Evolutionary conservation across 2,329 filamentous ascomycete species (phyloP), one percentile per base, ranked within the genome.

Genomic region (Colletotrichum tanaceti): DNA sequence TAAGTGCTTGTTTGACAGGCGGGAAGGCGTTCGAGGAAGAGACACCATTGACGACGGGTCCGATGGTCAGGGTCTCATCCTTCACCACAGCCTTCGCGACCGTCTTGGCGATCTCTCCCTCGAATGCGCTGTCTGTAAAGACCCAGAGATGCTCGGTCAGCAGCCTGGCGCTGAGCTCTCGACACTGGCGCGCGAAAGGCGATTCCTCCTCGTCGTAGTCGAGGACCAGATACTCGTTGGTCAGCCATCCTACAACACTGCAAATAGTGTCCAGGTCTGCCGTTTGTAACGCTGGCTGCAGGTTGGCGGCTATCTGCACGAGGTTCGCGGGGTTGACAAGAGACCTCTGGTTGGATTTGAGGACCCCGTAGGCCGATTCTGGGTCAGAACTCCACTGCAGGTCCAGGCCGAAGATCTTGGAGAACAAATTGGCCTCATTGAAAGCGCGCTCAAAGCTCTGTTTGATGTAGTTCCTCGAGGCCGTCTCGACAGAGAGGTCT

Each of bases 381-480:
- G 77, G 71, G 24, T 85, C 79, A 0, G 79, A 79, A 70, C 80
- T 87, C 77, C 86, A 88, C 24, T 83, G 80, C 0, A 86, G 82
- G 53, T 88, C 85, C 46, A 89, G 78, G 28, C 81, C 81, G 70
- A 89, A 89, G n/a, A 89, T 79, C 68, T 83, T 85, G 39, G 79
- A 74, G 67, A 89, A 88, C 3, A 89, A 75, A 22, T 77, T 80
- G 32, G 84, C 81, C 73, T 89, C 87, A 65, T 85, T 84, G 72
- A 84, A 86, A 2, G 86, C 83, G 32, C 86, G 82, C 73, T 89
- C 87, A 63, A 89, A 88, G 62, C 81, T 84, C 74, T 89, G 87
- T 74, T 89, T 89, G 70, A 89, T 82, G 63, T 84, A 87, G 71
- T 87, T 89, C 35, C 87, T 81, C 16, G 83, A 83, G 4, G 86